Evolutionary conservation across 345 rosid species (phyloP).

Genomic region (Carallia pectinifolia): DNA sequence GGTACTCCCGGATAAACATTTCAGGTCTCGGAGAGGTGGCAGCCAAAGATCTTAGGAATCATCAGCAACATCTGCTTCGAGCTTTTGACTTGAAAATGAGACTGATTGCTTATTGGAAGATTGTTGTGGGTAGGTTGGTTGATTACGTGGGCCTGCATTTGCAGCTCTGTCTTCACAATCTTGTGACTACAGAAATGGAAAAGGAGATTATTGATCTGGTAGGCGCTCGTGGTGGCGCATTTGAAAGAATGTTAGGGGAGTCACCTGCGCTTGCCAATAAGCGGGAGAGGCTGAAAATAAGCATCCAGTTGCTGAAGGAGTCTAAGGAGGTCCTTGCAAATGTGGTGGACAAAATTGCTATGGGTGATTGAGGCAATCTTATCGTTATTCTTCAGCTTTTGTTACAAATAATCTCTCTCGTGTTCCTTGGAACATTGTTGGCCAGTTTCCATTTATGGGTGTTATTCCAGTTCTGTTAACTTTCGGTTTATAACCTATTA

Average conservation of each 20-base stretch:
- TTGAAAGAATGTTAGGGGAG: conserved; percentile 32
- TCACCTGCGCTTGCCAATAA: conserved; percentile 19
- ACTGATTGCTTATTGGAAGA: conserved; percentile 31
- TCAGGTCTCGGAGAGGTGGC: conserved; percentile 20
- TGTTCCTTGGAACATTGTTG: no score
- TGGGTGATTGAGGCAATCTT: no score
- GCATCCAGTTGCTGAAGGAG: conserved; percentile 26
- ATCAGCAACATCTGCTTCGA: neutral
- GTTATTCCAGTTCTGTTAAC: no score
- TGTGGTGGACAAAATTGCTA: conserved; percentile 18
- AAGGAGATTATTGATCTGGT: conserved; percentile 21
- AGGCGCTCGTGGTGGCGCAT: conserved; percentile 13
- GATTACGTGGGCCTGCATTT: conserved; percentile 30
- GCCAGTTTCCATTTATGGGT: no score
- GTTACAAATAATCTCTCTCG: no score
- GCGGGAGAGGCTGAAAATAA: conserved; percentile 24
- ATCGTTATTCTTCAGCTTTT: no score
- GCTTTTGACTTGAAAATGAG: conserved; percentile 38
- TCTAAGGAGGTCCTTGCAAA: conserved; percentile 23
- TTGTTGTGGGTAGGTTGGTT: conserved; percentile 29
- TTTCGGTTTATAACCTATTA: no score
- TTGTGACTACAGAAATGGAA: conserved; percentile 29
- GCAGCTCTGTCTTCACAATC: conserved; percentile 6
- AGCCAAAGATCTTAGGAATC: neutral
- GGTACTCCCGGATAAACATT: neutral